Percentiles rank a stretch among this genome's conserved stretches.
Evolutionary conservation across 2,329 filamentous ascomycete genomes (phyloP).

Genomic region (Neonectria magnoliae): DNA sequence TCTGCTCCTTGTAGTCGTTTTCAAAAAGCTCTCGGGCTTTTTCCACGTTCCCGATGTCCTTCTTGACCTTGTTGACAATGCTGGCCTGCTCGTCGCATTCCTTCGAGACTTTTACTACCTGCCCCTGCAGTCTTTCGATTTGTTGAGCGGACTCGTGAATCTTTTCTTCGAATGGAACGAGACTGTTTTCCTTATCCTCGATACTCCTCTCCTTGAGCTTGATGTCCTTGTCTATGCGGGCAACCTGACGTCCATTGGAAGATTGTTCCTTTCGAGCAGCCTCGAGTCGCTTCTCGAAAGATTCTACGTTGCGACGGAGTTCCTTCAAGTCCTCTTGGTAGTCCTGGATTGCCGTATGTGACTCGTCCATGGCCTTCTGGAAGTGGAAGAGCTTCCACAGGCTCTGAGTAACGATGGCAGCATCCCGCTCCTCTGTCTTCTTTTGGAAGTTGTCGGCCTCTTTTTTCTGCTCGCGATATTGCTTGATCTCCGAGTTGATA

Average conservation of each 20-base stretch:
- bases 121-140: constrained; percentile 72
- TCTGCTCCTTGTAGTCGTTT: constrained; percentile 82
- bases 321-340: constrained; percentile 97
- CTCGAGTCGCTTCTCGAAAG: constrained; percentile 83
- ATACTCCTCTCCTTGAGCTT: constrained; percentile 87
- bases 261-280: constrained; percentile 85
- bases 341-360: constrained; percentile 87
- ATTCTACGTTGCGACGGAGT: constrained; percentile 85
- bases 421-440: constrained; percentile 89
- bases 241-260: constrained; percentile 78
- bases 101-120: constrained; percentile 76
- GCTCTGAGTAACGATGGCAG: constrained; percentile 91
- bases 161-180: constrained; percentile 93
- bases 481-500: constrained; percentile 97
- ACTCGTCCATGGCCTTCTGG: constrained; percentile 91
- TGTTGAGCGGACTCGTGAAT: constrained; percentile 80
- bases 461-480: constrained; percentile 95
- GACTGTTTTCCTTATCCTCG: constrained; percentile 83
- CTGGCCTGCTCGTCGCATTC: constrained; percentile 78
- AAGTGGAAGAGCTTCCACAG: constrained; percentile 98
- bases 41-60: constrained; percentile 83
- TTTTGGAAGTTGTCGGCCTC: constrained; percentile 94
- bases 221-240: constrained; percentile 85
- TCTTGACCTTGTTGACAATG: constrained; percentile 78
- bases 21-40: constrained; percentile 92